phyloP scores from a whole-genome alignment of 2,329 filamentous ascomycete species.

The Talaromyces sp. region DNA sequence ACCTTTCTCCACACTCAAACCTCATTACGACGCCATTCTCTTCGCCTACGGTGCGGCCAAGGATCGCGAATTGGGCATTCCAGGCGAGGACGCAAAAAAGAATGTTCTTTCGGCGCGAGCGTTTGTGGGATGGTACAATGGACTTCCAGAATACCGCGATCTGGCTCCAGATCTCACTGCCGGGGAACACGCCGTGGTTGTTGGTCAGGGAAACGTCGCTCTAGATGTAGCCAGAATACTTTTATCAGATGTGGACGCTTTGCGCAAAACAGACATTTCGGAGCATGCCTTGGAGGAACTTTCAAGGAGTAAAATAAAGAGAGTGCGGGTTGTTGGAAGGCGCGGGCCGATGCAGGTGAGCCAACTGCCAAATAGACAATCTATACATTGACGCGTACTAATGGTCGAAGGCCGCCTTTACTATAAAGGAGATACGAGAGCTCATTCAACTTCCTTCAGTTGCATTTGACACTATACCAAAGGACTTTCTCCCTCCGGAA shows the following conservation, averaged over 20 bases:
- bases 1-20: conserved; percentile 66
- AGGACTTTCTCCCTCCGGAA: conserved; percentile 61
- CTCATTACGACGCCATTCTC: conserved; percentile 86
- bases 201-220: conserved; percentile 95
- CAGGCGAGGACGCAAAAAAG: conserved; percentile 68
- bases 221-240: conserved; percentile 89
- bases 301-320: conserved; percentile 68
- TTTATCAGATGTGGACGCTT: conserved; percentile 68
- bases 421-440: conserved; percentile 91
- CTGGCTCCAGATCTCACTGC: conserved; percentile 70
- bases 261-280: conserved; percentile 84
- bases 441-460: conserved; percentile 74
- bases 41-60: conserved; percentile 90
- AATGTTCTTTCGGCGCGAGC: conserved; percentile 82
- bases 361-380: neutral
- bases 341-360: conserved; percentile 81
- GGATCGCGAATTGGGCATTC: conserved; percentile 74
- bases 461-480: conserved; percentile 67
- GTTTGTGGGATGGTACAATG: conserved; percentile 99
- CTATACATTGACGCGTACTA: conserved; percentile 3
- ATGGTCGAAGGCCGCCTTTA: conserved; percentile 72
- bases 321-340: conserved; percentile 83
- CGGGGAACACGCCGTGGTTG: conserved; percentile 79
- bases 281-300: conserved; percentile 76
- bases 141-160: conserved; percentile 74